Evolutionary conservation across 768 basidiomycete species (phyloP), one percentile per base, ranked within the genome.

Genomic region (Sutorius australiensis): DNA sequence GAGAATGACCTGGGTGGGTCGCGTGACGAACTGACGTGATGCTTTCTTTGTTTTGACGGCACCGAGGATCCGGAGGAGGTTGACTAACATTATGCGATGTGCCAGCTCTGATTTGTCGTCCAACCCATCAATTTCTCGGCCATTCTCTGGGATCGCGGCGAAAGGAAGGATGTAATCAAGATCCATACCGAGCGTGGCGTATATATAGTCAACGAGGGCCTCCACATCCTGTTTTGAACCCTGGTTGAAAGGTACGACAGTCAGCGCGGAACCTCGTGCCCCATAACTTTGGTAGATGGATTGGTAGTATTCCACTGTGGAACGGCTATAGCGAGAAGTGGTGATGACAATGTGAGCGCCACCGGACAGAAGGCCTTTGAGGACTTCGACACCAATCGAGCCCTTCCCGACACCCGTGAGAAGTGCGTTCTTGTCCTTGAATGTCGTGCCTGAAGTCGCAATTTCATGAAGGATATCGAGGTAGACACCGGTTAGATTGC

Each of bases 21-120:
- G 89, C 53, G 97, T 99, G 54, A 97, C 91, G 69, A 98, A 95
- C 57, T 94, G 87, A 45, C 93, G 87, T 61, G 86, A 94, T 8
- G 97, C 95, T 72, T 99, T 99, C 83, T 98, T 99, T 63, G 78
- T 84, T 81, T 99, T 99, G 70, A 99, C 92, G 3, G 93, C 95
- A 56, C 97, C 97, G 24, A 99, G 83, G 50, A 99, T 86, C 28
- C 97, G 92, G 24, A 98, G 84, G 24, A 98, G 80, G 70, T 99
- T 99, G 61, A 93, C 92, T 65, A 99, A 75, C 97, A 99, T 98
- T 77, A 98, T 94, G 50, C 97, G 87, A 68, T 99, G 97, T 12
- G 97, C 95, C 41, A 99, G 81, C 72, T 99, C 97, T 16, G 95
- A 98, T 65, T 87, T 89, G 74, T 99, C 97, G 68, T 99, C 97